Percentiles rank a stretch among this genome's conserved stretches.
phyloP scores from a whole-genome alignment of 805 yeast species.

The Kazachstania kunashirensis region DNA sequence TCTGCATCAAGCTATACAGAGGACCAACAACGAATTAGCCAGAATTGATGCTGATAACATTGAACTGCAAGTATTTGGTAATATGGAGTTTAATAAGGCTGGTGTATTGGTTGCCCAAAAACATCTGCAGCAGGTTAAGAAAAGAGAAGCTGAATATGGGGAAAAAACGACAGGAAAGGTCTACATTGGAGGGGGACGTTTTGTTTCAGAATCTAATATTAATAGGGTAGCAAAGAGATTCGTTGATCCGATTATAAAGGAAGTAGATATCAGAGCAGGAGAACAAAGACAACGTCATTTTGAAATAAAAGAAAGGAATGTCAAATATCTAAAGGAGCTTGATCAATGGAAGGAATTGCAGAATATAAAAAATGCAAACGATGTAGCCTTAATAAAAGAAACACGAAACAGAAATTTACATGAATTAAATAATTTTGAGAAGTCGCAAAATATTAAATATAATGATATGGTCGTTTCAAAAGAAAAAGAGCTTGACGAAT shows the following conservation, averaged over 20 bases:
- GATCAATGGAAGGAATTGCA: constrained; percentile 35
- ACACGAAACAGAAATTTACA: constrained; percentile 25
- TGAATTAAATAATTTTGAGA: constrained; percentile 26
- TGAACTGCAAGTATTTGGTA: constrained; percentile 17
- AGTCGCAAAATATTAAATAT: constrained; percentile 18
- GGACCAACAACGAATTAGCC: constrained; percentile 1
- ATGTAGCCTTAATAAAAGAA: constrained; percentile 32
- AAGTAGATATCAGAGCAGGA: constrained; percentile 59
- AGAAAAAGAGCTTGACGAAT: constrained; percentile 29
- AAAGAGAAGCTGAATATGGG: constrained; percentile 32
- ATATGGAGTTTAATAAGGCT: constrained; percentile 52
- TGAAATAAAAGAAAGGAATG: constrained; percentile 31
- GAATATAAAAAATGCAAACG: constrained; percentile 31
- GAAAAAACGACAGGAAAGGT: constrained; percentile 37
- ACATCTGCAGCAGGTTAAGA: constrained; percentile 39
- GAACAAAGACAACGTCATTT: constrained; percentile 55
- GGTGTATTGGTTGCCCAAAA: constrained; percentile 73
- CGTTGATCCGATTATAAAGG: constrained; percentile 75
- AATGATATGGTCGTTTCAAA: constrained; percentile 22
- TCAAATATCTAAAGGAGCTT: constrained; percentile 32
- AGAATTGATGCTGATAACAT: neutral
- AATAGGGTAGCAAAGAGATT: constrained; percentile 68
- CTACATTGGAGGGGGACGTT: constrained; percentile 81
- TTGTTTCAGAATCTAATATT: constrained; percentile 64
- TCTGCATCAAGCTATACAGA: constrained; percentile 36